Base-by-base conservation (phyloP, 371 early-diverging fungal species). In the Neoconidiobolus thromboides region DNA sequence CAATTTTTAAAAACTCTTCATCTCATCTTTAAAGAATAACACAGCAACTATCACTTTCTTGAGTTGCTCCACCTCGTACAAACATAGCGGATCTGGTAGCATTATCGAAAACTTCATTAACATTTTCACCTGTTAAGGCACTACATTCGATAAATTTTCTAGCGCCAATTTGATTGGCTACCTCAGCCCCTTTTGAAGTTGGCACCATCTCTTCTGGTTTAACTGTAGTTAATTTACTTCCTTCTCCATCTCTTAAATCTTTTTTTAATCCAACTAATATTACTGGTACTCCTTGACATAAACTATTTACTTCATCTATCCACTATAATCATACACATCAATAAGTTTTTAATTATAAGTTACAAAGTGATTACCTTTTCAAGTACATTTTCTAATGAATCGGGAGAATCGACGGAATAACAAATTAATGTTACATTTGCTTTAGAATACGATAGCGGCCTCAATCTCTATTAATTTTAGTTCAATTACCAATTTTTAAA, bases 401-500 rank as follows among this genome's bases (percentile, higher is more conserved):
- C 89, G 40, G 91, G 92, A 37, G 85, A 79, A 65, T 90, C 87
- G 47, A 91, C 76, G 49, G 84, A 71, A 68, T 82, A 91, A 55
- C 87, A 86, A 42, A 95, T 88, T 43, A 95, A 71, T 60, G 93
- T 81, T 40, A 91, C 88, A 71, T 93, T 83, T 2, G 91, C 81
- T 64, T 89, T 91, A 42, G 89, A 86, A 72, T 93, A 95, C 55
- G 89, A 88, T 39, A 93, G 77, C 46, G 92, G 89, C 44, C 95
- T 81, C 61, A 94, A 77, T 46, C 87, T 83, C 76, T 94, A 87
- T 65, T 80, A 83, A 69, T 79, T 60, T 48, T 9, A 48, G 39
- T 53, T 42, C 1, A 36, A 26, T 49, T 15, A 36, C 12, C 26
- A 48, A 5, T 14, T 56, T 37, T 15, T 10, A 43, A 9, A 38